Base-by-base conservation (phyloP, 2,329 filamentous ascomycete species). In the Fusarium abutilonis region DNA sequence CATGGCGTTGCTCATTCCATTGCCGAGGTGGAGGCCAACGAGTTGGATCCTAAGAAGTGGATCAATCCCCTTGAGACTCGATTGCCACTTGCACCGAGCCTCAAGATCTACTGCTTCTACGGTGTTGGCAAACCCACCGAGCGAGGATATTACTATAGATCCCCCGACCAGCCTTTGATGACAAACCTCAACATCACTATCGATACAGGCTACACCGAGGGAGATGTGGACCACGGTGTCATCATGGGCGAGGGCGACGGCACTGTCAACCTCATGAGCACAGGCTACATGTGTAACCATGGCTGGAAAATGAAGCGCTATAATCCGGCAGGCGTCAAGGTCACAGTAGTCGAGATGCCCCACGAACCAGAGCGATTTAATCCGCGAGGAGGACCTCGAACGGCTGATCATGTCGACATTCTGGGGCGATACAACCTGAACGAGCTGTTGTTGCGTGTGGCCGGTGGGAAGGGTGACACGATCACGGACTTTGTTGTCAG, bases 51-150 rank as follows among this genome's bases (percentile, higher is more conserved):
- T 3, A 82, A 79, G 45, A 99, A 96, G 73, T 99, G 95, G 95
- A 86, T 97, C 60, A 99, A 99, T 72, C 95, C 95, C 0, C 85
- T 98, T 1, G 94, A 98, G 75, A 91, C 92, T 0, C 86, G 94
- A 2, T 82, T 98, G 0, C 95, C 95, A 0, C 82, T 92, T 17
- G 94, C 95, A 2, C 94, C 95, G 0, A 91, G 87, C 71, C 80
- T 99, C 71, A 97, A 97, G 74, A 92, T 99, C 11, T 98, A 93
- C 78, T 98, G 95, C 78, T 98, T 99, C 80, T 98, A 99, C 73
- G 95, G 91, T 17, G 87, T 97, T 4, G 94, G 94, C 3, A 99
- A 98, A 74, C 89, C 91, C 4, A 98, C 94, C 0, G 94, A 99
- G 76, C 86, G 94, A 52, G 88, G 89, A 14, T 99, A 98, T 75